Percentiles rank a stretch among this genome's conserved stretches.
These are phyloP conservation scores for Candida lessepsii DNA, from an alignment of 805 yeast species.

Conservation along the genomic window DNA sequence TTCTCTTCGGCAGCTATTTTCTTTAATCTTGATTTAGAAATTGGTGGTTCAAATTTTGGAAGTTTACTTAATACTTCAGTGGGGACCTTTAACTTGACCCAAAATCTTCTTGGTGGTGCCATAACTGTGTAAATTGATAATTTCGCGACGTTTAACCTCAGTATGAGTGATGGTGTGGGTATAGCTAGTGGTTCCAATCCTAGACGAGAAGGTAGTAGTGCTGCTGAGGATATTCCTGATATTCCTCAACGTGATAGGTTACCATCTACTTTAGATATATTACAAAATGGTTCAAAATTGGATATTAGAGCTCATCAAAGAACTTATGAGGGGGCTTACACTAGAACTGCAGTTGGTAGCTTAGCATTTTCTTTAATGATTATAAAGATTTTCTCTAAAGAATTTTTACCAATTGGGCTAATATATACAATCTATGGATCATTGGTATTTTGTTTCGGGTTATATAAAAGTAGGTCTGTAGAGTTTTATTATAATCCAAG, in stretches of 20 bases:
- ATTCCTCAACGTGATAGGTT: constrained; percentile 19
- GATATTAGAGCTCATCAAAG: constrained; percentile 72
- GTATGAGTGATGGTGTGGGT: not conserved
- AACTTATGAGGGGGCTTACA: constrained; percentile 82
- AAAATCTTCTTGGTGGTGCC: constrained; percentile 35
- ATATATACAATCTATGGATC: constrained; percentile 63
- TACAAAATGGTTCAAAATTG: constrained; percentile 41
- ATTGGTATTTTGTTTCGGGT: constrained; percentile 38
- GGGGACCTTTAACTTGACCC: constrained; percentile 35
- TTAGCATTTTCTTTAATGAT: constrained; percentile 64
- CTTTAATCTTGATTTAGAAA: constrained; percentile 31
- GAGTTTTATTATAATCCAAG: constrained; percentile 38
- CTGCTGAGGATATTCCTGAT: not conserved
- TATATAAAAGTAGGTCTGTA: constrained; percentile 33
- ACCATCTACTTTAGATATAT: constrained; percentile 35
- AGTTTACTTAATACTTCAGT: constrained; percentile 28
- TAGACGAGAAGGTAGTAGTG: not conserved
- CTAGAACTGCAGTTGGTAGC: constrained; percentile 68
- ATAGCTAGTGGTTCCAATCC: constrained; percentile 2
- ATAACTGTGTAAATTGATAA: no score
- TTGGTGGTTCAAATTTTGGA: constrained; percentile 34
- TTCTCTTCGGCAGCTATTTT: constrained; percentile 31
- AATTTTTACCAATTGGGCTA: constrained; percentile 65
- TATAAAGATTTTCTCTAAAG: constrained; percentile 60
- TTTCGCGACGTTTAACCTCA: not conserved